A percentile compares a stretch with the other conserved stretches of the same genome.
Evolutionary conservation across 1,139 yeast genomes (phyloP).

Genomic region (Suhomyces guaymorum): DNA sequence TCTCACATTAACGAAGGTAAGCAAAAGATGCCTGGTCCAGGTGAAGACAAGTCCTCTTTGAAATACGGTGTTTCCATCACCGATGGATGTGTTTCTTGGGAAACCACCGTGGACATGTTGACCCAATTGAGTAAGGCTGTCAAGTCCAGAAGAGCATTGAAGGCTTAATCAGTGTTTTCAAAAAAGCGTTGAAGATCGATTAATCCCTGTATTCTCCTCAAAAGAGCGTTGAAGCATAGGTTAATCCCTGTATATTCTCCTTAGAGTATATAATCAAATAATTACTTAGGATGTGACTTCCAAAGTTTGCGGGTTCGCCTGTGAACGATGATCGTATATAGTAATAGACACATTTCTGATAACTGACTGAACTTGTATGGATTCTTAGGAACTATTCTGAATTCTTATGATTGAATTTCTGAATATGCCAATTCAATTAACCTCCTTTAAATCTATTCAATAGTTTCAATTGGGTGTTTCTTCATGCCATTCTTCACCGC

Average conservation of each 20-base stretch:
- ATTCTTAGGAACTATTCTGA: too few relatives aligned
- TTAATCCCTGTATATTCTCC: too few relatives aligned
- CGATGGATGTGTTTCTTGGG: slow-evolving; percentile 96
- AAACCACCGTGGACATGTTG: slow-evolving; percentile 79
- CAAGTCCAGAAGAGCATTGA: slow-evolving; percentile 62
- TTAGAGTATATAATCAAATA: slow-evolving; percentile 1
- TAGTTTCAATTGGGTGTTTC: too few relatives aligned
- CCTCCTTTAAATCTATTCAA: too few relatives aligned
- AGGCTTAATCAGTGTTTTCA: slow-evolving; percentile 1
- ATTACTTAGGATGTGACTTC: neutral
- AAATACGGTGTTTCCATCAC: slow-evolving; percentile 96
- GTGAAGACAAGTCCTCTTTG: slow-evolving; percentile 60
- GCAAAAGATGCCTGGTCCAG: slow-evolving; percentile 72
- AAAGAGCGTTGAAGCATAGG: too few relatives aligned
- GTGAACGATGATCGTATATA: neutral
- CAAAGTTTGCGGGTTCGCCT: neutral
- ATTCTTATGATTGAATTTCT: too few relatives aligned
- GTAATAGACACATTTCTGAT: too few relatives aligned
- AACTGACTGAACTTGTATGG: too few relatives aligned
- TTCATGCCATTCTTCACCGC: too few relatives aligned
- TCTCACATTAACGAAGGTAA: slow-evolving; percentile 90
- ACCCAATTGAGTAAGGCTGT: slow-evolving; percentile 80
- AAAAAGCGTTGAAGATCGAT: too few relatives aligned
- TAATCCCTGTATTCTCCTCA: too few relatives aligned
- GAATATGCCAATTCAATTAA: too few relatives aligned